phyloP scores from a whole-genome alignment of 148 eudicot genomes.

The Rhododendron mucronatum region DNA sequence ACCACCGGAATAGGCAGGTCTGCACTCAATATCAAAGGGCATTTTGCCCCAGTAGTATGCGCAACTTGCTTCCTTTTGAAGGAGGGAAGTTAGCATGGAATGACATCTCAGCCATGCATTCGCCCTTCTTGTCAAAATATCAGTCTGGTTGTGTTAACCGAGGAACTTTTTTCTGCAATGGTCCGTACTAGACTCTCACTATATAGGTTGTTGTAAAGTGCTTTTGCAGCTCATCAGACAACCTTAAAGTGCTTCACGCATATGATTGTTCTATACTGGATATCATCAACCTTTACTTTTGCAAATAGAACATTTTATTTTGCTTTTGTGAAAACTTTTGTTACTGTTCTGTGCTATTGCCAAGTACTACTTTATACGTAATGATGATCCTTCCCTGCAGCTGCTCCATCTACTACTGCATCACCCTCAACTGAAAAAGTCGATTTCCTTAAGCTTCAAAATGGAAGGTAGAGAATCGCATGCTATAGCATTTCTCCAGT shows the following conservation, averaged over 20 bases:
- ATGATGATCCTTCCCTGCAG: conserved; percentile 42
- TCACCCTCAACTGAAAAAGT: conserved; percentile 45
- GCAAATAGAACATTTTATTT: not conserved
- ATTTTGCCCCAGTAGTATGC: conserved; percentile 44
- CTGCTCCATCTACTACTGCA: conserved; percentile 51
- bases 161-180: conserved; percentile 75
- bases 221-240: conserved; percentile 21
- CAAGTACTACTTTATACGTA: not conserved
- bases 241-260: not conserved
- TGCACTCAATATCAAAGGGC: conserved; percentile 53
- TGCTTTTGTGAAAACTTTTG: not conserved
- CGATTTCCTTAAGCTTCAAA: conserved; percentile 94
- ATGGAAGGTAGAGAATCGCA: conserved; percentile 65
- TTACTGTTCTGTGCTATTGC: not conserved
- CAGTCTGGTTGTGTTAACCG: conserved; percentile 48
- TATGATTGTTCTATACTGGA: not conserved
- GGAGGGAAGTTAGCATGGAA: conserved; percentile 77
- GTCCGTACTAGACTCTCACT: conserved; percentile 84
- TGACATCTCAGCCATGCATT: conserved; percentile 59
- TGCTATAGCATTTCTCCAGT: not conserved
- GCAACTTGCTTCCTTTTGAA: conserved; percentile 58
- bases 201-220: conserved; percentile 34
- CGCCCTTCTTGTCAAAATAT: conserved; percentile 47
- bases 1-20: conserved; percentile 73
- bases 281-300: not conserved